Base-by-base conservation (phyloP, 2,329 filamentous ascomycete species). In the Hypoxylon sp. region DNA sequence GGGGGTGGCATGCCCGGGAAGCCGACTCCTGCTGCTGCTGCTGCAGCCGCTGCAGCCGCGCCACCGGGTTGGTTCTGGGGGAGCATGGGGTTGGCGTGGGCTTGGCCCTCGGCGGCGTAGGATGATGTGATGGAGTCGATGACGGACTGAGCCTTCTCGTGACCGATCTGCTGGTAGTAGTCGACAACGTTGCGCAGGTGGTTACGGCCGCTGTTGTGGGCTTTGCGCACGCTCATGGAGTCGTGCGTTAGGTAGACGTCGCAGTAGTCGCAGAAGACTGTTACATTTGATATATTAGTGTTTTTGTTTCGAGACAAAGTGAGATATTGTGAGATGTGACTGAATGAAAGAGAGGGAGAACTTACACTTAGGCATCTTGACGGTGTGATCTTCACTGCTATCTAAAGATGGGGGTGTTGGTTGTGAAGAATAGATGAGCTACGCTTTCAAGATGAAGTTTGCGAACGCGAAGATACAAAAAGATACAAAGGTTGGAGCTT, bases 201-300 rank as follows among this genome's bases (percentile, higher is more conserved):
- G 84, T 99, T 99, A 76, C 95, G 90, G 70, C 96, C 96, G 80
- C 90, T 92, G 86, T 99, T 99, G 83, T 99, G 96, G 54, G 96
- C 96, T 85, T 98, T 98, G 77, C 96, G 94, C 83, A 99, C 96
- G 83, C 94, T 97, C 95, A 98, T 98, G 50, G 94, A 97, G 87
- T 99, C 96, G 88, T 99, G 96, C 74, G 96, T 99, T 76, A 99
- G 92, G 88, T 99, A 99, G 82, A 99, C 96, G 92, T 99, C 96
- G 88, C 96, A 99, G 84, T 99, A 99, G 82, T 99, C 96, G 87
- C 94, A 93, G 81, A 93, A 93, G 88, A 92, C 91, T 93, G 78
- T 55, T 47, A 77, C 5, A 42, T 63, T 63, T 26, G 22, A 44
- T 42, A 47, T 44, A 50, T 72, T 62, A 73, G 74, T 53, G 57